A percentile compares a stretch with the other conserved stretches of the same genome.
phyloP scores from a whole-genome alignment of 2,329 filamentous ascomycete species.

The Xylaria digitata region DNA sequence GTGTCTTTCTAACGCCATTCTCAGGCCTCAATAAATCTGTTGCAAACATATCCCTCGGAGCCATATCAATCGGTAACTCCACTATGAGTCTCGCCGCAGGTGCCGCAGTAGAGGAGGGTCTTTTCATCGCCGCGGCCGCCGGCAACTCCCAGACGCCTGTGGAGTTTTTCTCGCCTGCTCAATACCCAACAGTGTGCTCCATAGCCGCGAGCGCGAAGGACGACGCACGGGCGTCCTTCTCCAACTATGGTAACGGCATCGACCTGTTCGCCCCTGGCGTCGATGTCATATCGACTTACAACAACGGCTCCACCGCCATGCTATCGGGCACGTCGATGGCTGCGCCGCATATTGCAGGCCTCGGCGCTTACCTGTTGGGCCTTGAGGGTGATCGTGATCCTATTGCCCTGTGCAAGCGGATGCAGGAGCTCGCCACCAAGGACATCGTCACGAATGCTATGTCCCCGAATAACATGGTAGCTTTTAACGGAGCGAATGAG shows the following conservation, averaged over 20 bases:
- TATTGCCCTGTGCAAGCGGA: constrained; percentile 41
- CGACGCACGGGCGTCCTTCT: constrained; percentile 47
- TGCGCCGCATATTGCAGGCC: constrained; percentile 56
- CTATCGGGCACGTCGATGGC: constrained; percentile 61
- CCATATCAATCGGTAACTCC: constrained; percentile 44
- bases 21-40: constrained; percentile 52
- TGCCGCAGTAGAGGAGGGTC: constrained; percentile 53
- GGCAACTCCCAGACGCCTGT: constrained; percentile 54
- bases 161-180: constrained; percentile 46
- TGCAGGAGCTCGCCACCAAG: constrained; percentile 43
- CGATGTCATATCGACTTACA: constrained; percentile 54
- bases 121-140: constrained; percentile 60
- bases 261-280: constrained; percentile 59
- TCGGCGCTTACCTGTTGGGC: constrained; percentile 59
- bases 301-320: constrained; percentile 52
- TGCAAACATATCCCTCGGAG: constrained; percentile 60
- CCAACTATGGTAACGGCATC: constrained; percentile 51
- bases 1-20: constrained; percentile 20
- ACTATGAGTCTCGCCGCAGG: constrained; percentile 57
- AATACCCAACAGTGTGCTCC: constrained; percentile 50
- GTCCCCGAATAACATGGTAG: constrained; percentile 43
- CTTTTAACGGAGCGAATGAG: constrained; percentile 39
- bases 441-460: constrained; percentile 38
- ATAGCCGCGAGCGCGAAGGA: constrained; percentile 48
- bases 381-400: constrained; percentile 56